Base-by-base conservation (phyloP, 768 basidiomycete genomes). In the Mycena pura region DNA sequence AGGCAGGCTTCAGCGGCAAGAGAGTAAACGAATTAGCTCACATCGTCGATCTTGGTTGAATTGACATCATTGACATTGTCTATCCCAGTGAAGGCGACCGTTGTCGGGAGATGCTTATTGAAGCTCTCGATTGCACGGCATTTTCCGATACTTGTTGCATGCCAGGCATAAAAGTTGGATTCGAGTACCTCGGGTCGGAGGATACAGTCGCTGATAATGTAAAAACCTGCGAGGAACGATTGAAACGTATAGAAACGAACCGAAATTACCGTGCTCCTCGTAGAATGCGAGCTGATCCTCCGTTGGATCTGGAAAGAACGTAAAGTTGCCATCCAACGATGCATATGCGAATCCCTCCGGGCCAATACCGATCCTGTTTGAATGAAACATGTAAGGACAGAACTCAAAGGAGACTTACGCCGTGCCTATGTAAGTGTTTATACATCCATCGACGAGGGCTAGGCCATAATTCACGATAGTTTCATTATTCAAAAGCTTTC, bases 161-260 rank as follows among this genome's bases (percentile, higher is more conserved):
- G 84, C 81, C 81, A 93, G 0, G 90, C 91, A 57, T 91, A 90
- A 77, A 92, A 92, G 77, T 92, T 91, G 49, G 86, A 88, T 72
- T 92, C 90, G 17, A 92, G 81, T 22, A 92, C 57, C 73, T 91
- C 89, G 0, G 91, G 90, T 27, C 91, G 87, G 31, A 86, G 76
- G 69, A 86, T 81, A 65, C 91, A 92, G 62, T 79, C 77, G 13
- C 76, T 60, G 10, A 70, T 62, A 17, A 89, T 84, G 68, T 88
- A 91, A 72, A 84, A 91, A 0, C 89, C n/a, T n/a, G n/a, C n/a
- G n/a, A n/a, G n/a, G n/a, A n/a, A n/a, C n/a, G n/a, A n/a, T n/a
- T n/a, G n/a, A n/a, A n/a, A n/a, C n/a, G n/a, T n/a, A n/a, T n/a
- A n/a, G n/a, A n/a, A n/a, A n/a, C n/a, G n/a, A n/a, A n/a, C n/a